Evolutionary conservation across 768 basidiomycete genomes (phyloP).

Genomic region (Hemileccinum impolitum): DNA sequence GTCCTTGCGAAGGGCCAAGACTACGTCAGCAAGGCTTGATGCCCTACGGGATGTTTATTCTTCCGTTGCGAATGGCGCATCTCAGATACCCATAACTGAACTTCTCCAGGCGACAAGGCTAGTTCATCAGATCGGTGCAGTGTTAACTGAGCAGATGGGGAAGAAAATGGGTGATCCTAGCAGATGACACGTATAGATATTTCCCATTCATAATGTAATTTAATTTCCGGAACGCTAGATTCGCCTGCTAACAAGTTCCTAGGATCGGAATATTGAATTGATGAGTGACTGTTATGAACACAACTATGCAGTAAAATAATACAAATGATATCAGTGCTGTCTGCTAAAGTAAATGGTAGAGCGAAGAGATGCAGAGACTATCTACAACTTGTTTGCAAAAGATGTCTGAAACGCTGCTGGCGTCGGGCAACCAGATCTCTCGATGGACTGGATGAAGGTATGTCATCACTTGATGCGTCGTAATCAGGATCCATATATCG

Average conservation of each 20-base stretch:
- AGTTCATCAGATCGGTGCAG: constrained; percentile 44
- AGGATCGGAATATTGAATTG: constrained; percentile 1
- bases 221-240: not conserved
- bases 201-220: not conserved
- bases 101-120: constrained; percentile 44
- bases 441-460: constrained; percentile 44
- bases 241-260: no score
- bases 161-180: constrained; percentile 29
- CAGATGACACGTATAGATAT: not conserved
- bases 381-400: constrained; percentile 1
- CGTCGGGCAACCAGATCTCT: constrained; percentile 42
- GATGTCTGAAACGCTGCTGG: constrained; percentile 31
- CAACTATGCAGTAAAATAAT: constrained; percentile 19
- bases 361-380: constrained; percentile 11
- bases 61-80: constrained; percentile 39
- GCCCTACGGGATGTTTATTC: constrained; percentile 43
- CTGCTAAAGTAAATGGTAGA: constrained; percentile 14
- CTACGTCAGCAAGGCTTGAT: constrained; percentile 41
- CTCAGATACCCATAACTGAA: constrained; percentile 49
- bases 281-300: constrained; percentile 15
- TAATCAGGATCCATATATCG: constrained; percentile 33
- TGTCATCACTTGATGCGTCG: constrained; percentile 49
- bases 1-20: constrained; percentile 37
- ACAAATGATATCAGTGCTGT: constrained; percentile 22
- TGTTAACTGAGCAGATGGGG: constrained; percentile 44